Evolutionary conservation across 768 basidiomycete species (phyloP), one percentile per base, ranked within the genome.

Genomic region (Pholiota conissans): DNA sequence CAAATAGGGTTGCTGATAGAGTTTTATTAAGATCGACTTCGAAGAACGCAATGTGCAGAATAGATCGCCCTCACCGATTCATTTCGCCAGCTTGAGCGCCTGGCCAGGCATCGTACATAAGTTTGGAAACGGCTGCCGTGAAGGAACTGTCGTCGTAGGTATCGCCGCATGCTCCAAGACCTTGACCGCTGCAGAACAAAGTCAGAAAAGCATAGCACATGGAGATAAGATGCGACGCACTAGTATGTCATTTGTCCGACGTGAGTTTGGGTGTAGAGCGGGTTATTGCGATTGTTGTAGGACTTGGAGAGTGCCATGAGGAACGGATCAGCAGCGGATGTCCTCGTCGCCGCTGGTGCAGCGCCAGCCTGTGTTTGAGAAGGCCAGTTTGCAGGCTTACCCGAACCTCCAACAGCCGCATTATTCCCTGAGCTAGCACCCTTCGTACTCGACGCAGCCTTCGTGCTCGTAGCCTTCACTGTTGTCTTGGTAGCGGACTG

Each of bases 21-120:
- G 18, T 13, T 37, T 18, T 9, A 26, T 39, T 11, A n/a, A 5
- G 27, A 35, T 59, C n/a, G 37, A 14, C 27, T 22, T 22, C 7
- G 4, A n/a, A 7, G 11, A 22, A n/a, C 7, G 3, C 16, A 30
- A 10, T 18, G 27, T 5, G 6, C 24, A 8, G 3, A 11, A 49
- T 16, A 22, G 20, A 35, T 13, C 10, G 16, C 22, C 20, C 55
- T 9, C 26, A 60, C 59, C 59, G 59, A 37, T 60, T 60, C 46
- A 51, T 60, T 16, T 56, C 34, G 18, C 47, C 48, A n/a, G 49
- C 55, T 22, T 50, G 50, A 0, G 55, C 59, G 29, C 59, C 59
- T n/a, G 59, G 59, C 59, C 59, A 60, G 13, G 59, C 26, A 29
- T 60, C 59, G 26, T 60, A 60, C 59, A 60, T 56, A 16, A 60